These are phyloP conservation scores for Eragrostis nindensis DNA, from an alignment of 176 grass and related monocot genomes.

Conservation along the genomic window DNA sequence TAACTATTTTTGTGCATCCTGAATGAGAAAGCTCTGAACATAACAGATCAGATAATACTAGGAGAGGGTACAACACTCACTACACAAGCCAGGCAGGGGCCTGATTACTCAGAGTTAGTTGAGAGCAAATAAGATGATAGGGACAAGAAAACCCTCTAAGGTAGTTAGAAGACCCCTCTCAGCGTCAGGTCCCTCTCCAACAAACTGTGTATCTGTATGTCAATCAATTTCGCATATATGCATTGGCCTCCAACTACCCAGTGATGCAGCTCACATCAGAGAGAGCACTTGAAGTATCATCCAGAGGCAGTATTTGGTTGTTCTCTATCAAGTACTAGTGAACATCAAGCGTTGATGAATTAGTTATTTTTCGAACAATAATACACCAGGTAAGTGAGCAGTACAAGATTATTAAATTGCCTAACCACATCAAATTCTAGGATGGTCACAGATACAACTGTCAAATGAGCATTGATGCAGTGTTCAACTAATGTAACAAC, in stretches of 20 bases:
- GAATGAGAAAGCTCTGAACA: constrained; percentile 21
- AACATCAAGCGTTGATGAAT: neutral
- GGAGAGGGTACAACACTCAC: constrained; percentile 3
- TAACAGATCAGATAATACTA: constrained; percentile 14
- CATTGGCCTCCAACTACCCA: constrained; percentile 53
- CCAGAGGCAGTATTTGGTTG: neutral
- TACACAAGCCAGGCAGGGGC: constrained; percentile 30
- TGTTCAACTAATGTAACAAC: neutral
- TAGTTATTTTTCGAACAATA: neutral
- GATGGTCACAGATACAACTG: constrained; percentile 1
- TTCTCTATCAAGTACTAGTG: constrained; percentile 22
- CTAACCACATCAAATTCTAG: constrained; percentile 14
- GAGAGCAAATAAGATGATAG: constrained; percentile 53
- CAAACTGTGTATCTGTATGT: constrained; percentile 55
- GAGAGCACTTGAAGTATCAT: constrained; percentile 5
- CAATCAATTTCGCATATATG: constrained; percentile 52
- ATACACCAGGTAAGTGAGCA: neutral
- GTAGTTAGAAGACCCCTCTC: constrained; percentile 66
- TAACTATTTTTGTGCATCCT: constrained; percentile 30
- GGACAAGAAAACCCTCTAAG: constrained; percentile 49
- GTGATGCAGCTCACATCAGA: constrained; percentile 48
- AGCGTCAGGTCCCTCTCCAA: constrained; percentile 52
- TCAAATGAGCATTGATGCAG: constrained; percentile 1
- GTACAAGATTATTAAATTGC: constrained; percentile 6
- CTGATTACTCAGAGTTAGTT: constrained; percentile 54